Conservation (phyloP, 164 flowering plant genomes). For the Kalanchoe fedtschenkoi region DNA sequence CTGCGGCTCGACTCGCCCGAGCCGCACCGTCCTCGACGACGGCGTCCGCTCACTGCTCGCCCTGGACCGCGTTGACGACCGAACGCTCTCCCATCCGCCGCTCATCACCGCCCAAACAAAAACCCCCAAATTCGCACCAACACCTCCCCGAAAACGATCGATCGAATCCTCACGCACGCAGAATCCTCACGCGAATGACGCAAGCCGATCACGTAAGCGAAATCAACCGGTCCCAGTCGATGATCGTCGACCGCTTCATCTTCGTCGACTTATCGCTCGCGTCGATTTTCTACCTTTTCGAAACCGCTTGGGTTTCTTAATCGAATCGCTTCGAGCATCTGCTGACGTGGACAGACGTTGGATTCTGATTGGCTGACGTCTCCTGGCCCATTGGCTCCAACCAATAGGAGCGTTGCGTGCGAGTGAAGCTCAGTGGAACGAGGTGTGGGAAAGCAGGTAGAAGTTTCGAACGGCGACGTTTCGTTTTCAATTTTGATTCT, state of each 20-base stretch:
- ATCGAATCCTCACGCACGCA: background rate
- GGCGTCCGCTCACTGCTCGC: constrained; percentile 40
- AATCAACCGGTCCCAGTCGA: background rate
- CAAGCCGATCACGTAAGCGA: background rate
- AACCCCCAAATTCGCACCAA: background rate
- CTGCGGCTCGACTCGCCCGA: constrained; percentile 83
- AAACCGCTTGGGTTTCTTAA: background rate
- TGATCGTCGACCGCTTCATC: background rate
- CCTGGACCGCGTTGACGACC: constrained; percentile 12
- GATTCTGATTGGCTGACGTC: background rate
- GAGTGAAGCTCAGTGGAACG: background rate
- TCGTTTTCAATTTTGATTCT: background rate
- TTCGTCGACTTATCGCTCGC: constrained; percentile 1
- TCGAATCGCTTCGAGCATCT: background rate
- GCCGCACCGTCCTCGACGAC: constrained; percentile 43
- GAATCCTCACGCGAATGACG: background rate
- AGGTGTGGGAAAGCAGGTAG: background rate
- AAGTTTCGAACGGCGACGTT: background rate
- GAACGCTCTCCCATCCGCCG: background rate
- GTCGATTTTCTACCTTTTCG: background rate
- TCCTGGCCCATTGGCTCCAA: background rate
- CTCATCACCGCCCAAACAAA: background rate
- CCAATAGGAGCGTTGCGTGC: background rate
- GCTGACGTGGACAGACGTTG: background rate
- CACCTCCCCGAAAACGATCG: background rate